Evolutionary conservation across 345 rosid genomes (phyloP).

Genomic region (Pugionium cornutum): DNA sequence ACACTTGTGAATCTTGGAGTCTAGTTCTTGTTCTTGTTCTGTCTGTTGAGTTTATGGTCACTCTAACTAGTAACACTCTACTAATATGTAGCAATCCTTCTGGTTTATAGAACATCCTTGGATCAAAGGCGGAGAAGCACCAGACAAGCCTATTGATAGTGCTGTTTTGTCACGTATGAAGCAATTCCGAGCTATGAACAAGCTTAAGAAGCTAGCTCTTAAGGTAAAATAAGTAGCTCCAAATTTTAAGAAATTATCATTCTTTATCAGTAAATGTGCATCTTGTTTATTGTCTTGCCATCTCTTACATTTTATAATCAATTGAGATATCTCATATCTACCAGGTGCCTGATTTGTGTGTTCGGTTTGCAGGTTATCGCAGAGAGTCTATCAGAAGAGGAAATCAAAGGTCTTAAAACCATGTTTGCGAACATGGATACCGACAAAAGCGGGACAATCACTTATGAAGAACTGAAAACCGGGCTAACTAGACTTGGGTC

Average conservation of each 20-base stretch:
- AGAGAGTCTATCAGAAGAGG: slow-evolving; percentile 78
- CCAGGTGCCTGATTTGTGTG: not conserved
- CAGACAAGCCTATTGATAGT: slow-evolving; percentile 79
- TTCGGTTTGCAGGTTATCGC: slow-evolving; percentile 65
- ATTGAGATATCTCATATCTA: slow-evolving; percentile 8
- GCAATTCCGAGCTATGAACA: slow-evolving; percentile 96
- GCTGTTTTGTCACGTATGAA: slow-evolving; percentile 95
- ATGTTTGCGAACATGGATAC: slow-evolving; percentile 85
- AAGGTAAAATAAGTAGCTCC: slow-evolving; percentile 50
- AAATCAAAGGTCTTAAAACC: slow-evolving; percentile 75
- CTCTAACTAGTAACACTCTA: slow-evolving; percentile 31
- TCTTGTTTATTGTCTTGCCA: not conserved
- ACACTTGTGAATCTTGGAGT: not conserved
- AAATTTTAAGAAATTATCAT: not conserved
- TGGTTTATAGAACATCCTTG: slow-evolving; percentile 77
- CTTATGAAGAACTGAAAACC: slow-evolving; percentile 77
- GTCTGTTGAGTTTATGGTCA: slow-evolving; percentile 5
- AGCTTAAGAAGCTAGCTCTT: slow-evolving; percentile 85
- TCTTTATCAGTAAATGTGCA: not conserved
- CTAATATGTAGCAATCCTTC: slow-evolving; percentile 32
- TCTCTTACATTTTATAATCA: not conserved
- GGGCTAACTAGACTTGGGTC: slow-evolving; percentile 79
- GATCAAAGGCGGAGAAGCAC: slow-evolving; percentile 88
- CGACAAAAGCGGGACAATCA: slow-evolving; percentile 86
- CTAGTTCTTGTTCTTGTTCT: not conserved